Percentiles rank a stretch among this genome's conserved stretches.
These are phyloP conservation scores for Entophlyctis helioformis DNA, from an alignment of 192 early-diverging fungal genomes.

Conservation along the genomic window DNA sequence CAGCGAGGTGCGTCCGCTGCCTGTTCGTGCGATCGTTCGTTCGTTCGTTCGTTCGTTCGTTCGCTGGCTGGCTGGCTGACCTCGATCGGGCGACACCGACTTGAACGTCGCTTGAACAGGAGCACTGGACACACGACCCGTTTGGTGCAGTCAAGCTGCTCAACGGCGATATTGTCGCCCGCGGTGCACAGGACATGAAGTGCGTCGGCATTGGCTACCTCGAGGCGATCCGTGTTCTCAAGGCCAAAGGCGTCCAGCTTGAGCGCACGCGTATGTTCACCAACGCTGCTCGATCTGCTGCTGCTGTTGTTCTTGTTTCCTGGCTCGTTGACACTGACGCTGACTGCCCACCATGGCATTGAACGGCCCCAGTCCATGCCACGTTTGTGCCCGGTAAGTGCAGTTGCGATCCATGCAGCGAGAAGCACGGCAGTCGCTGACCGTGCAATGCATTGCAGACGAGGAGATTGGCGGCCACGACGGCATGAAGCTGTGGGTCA, in stretches of 20 bases:
- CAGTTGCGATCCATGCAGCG: too few relatives aligned
- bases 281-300: too few relatives aligned
- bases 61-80: too few relatives aligned
- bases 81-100: too few relatives aligned
- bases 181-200: conserved; percentile 85
- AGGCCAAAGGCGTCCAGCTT: conserved; percentile 35
- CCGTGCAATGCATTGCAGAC: conserved; percentile 17
- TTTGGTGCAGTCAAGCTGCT: conserved; percentile 56
- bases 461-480: conserved; percentile 78
- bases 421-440: background rate
- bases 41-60: too few relatives aligned
- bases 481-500: conserved; percentile 61
- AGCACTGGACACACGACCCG: conserved; percentile 64
- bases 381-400: conserved; percentile 59
- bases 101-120: too few relatives aligned
- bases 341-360: too few relatives aligned
- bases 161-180: conserved; percentile 65
- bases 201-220: conserved; percentile 73
- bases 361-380: conserved; percentile 45
- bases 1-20: too few relatives aligned
- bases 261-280: too few relatives aligned
- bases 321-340: too few relatives aligned
- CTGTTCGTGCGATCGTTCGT: too few relatives aligned
- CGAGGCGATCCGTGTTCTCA: conserved; percentile 61
- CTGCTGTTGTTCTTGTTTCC: too few relatives aligned